Evolutionary conservation across 2,329 filamentous ascomycete genomes (phyloP).

Genomic region (Botrytis hyacinthi): DNA sequence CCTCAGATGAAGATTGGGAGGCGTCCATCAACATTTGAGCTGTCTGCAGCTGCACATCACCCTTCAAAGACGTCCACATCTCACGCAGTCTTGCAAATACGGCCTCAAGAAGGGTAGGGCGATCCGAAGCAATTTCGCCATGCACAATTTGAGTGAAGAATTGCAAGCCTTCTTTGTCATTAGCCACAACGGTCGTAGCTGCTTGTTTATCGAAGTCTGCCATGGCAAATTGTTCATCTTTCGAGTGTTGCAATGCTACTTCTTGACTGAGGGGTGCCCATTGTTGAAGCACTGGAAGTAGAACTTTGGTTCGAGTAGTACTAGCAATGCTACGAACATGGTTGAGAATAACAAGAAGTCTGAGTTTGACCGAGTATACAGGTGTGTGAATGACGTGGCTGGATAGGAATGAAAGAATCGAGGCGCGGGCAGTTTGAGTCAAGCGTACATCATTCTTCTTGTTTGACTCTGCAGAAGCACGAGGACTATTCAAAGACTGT

Average conservation of each 20-base stretch:
- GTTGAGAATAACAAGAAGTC: slow-evolving; percentile 70
- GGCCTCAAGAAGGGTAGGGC: slow-evolving; percentile 56
- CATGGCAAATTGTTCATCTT: slow-evolving; percentile 47
- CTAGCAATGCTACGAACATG: slow-evolving; percentile 69
- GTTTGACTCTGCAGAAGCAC: slow-evolving; percentile 40
- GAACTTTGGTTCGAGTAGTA: slow-evolving; percentile 66
- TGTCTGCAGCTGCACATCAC: slow-evolving; percentile 56
- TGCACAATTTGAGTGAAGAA: slow-evolving; percentile 51
- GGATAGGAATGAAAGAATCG: slow-evolving; percentile 69
- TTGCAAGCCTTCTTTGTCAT: slow-evolving; percentile 56
- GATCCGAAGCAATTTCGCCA: slow-evolving; percentile 44
- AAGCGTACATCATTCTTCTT: slow-evolving; percentile 49
- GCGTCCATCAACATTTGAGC: slow-evolving; percentile 63
- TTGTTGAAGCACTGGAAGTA: slow-evolving; percentile 71
- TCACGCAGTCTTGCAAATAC: slow-evolving; percentile 67
- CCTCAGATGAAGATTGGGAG: slow-evolving; percentile 46
- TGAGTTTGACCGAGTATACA: slow-evolving; percentile 64
- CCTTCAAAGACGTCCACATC: slow-evolving; percentile 72
- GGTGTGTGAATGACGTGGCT: slow-evolving; percentile 71
- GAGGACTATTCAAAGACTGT: slow-evolving; percentile 55
- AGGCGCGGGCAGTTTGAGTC: slow-evolving; percentile 59
- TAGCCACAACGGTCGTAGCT: slow-evolving; percentile 52
- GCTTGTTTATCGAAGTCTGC: slow-evolving; percentile 52
- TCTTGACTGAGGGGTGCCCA: slow-evolving; percentile 60
- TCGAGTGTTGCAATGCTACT: slow-evolving; percentile 51